Base-by-base conservation (phyloP, 495 filamentous ascomycete genomes). In the Aspergillus coremiiformis region DNA sequence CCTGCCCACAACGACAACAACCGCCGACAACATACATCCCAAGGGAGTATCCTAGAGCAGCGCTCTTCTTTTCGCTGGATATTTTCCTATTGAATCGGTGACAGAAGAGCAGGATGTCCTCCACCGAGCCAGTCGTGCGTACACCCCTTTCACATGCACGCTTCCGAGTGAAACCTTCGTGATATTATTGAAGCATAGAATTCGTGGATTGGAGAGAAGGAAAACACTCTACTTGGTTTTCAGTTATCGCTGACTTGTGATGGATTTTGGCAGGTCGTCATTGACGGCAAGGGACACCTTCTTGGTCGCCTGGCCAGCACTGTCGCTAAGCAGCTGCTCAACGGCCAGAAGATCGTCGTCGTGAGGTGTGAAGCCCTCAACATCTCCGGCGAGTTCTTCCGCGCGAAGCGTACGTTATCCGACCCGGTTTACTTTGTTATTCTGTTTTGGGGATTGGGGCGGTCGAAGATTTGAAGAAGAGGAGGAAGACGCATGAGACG, bases 361-460 rank as follows among this genome's bases (percentile, higher is more conserved):
- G 94, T 98, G 71, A 89, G 93, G 81, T 95, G 89, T 81, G 93
- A 98, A 76, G 88, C 86, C 66, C 84, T 98, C 69, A 97, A 97
- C 84, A 97, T 98, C 83, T 98, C 93, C 65, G 93, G 93, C 79
- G 93, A 96, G 80, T 98, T 98, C 88, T 98, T 97, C 85, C 89
- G 93, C 68, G 84, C 91, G 66, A 98, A 98, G 84, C 85, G 93
- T 98, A 94, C 77, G 93, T 92, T 72, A 59, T 54, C 56, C 57
- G 46, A 66, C 46, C 49, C 48, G 44, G 21, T 56, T 44, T 51
- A 51, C 33, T 54, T 12, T 47, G 39, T 58, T 22, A 44, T 35
- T 15, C 4, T 35, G 4, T 41, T 41, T 1, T 21, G 37, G 15
- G 37, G 37, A 37, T 37, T 37, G 5, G 14, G 20, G 35, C 26